A percentile compares a stretch with the other conserved stretches of the same genome.
Evolutionary conservation across 2,329 filamentous ascomycete genomes (phyloP).

Genomic region (Penicillium crustosum): DNA sequence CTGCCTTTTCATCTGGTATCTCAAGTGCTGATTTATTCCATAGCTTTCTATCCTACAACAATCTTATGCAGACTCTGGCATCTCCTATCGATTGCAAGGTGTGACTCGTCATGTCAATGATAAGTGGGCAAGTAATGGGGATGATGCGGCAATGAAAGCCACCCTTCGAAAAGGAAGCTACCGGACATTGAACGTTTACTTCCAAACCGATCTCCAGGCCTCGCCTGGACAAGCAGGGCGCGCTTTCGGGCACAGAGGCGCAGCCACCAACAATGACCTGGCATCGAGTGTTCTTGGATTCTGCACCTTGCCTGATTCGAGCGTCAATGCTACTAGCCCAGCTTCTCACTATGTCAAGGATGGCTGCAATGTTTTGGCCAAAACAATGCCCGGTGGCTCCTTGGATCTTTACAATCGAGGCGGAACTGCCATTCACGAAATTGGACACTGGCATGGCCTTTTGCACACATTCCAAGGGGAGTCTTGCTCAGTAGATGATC

Average conservation of each 20-base stretch:
- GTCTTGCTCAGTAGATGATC: constrained; percentile 34
- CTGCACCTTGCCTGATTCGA: constrained; percentile 52
- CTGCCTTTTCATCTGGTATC: constrained; percentile 2
- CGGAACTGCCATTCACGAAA: constrained; percentile 49
- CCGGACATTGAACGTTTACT: constrained; percentile 58
- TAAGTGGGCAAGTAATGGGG: constrained; percentile 53
- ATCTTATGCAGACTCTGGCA: constrained; percentile 46
- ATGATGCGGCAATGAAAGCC: constrained; percentile 54
- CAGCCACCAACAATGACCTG: constrained; percentile 15
- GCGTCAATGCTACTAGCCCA: constrained; percentile 39
- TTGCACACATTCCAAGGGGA: constrained; percentile 47
- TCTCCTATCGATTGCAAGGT: constrained; percentile 52
- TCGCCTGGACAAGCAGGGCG: constrained; percentile 25
- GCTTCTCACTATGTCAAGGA: constrained; percentile 49
- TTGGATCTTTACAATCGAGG: constrained; percentile 51
- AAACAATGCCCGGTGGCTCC: constrained; percentile 55
- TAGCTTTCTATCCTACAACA: constrained; percentile 45
- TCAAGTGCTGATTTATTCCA: background rate
- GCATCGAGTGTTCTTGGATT: constrained; percentile 50
- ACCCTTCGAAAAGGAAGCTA: constrained; percentile 56
- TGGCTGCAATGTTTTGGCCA: constrained; percentile 59
- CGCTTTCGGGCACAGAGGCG: constrained; percentile 23
- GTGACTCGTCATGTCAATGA: constrained; percentile 55
- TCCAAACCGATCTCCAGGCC: constrained; percentile 54
- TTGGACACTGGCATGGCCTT: constrained; percentile 50